A percentile compares a stretch with the other conserved stretches of the same genome.
Conservation (phyloP, 2,329 filamentous ascomycete genomes). For the Trichoderma koningii region DNA sequence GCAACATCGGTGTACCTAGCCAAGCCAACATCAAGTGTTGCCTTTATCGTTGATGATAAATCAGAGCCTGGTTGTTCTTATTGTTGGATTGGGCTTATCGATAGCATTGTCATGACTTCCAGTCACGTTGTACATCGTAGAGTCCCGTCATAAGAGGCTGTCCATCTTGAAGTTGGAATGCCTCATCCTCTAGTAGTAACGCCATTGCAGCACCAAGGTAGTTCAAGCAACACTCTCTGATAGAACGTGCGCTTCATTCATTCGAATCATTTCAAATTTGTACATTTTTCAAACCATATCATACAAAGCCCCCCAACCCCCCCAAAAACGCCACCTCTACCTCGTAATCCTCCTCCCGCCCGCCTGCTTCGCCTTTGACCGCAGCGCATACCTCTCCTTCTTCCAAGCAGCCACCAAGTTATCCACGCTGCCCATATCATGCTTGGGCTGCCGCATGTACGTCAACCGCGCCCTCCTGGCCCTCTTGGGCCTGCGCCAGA, state of each 20-base stretch:
- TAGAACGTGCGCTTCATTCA: neutral
- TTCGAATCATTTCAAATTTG: neutral
- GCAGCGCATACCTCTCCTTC: constrained; percentile 48
- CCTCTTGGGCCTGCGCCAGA: constrained; percentile 82
- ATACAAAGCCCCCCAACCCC: too few relatives aligned
- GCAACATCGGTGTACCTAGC: too few relatives aligned
- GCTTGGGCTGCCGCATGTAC: constrained; percentile 85
- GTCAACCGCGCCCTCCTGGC: constrained; percentile 84
- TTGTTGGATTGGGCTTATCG: too few relatives aligned
- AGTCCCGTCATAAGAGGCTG: too few relatives aligned
- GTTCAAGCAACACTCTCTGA: too few relatives aligned
- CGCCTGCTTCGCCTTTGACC: constrained; percentile 39
- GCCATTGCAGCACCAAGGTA: neutral
- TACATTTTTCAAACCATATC: constrained; percentile 22
- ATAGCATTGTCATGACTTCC: too few relatives aligned
- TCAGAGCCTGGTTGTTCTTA: too few relatives aligned
- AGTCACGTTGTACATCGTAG: too few relatives aligned
- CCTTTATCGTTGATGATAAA: too few relatives aligned
- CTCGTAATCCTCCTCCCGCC: constrained; percentile 31
- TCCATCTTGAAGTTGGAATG: neutral
- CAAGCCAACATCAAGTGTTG: too few relatives aligned
- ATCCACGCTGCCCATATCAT: constrained; percentile 85
- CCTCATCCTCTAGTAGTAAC: neutral
- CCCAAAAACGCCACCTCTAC: neutral
- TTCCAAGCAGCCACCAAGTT: constrained; percentile 65